Conservation (phyloP, 345 rosid species). For the Eucalyptus dawsonii region DNA sequence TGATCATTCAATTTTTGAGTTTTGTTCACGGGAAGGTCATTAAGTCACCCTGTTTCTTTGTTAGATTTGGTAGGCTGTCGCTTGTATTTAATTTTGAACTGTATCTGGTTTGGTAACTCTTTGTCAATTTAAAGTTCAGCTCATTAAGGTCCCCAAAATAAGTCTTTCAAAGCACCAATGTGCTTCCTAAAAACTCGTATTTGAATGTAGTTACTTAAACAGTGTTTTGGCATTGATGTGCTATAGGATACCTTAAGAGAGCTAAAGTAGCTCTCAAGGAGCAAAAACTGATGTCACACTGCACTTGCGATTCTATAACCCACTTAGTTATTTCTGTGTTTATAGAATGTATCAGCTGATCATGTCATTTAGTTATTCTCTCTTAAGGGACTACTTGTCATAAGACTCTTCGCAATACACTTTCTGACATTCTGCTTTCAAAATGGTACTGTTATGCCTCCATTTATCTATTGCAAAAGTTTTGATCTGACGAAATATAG, state of each 20-base stretch:
- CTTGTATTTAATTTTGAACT: not conserved
- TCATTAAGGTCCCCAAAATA: not conserved
- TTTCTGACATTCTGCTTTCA: not conserved
- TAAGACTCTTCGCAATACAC: not conserved
- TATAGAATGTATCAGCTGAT: not conserved
- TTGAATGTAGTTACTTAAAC: not conserved
- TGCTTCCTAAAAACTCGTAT: not conserved
- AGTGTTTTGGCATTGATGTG: not conserved
- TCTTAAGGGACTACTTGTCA: not conserved
- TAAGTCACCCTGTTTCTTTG: not conserved
- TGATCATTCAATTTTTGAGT: not conserved
- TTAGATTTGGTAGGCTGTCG: not conserved
- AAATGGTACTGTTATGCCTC: not conserved
- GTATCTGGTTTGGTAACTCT: not conserved
- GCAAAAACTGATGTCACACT: not conserved
- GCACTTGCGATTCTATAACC: not conserved
- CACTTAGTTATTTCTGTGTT: not conserved
- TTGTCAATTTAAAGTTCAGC: not conserved
- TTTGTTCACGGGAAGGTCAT: not conserved
- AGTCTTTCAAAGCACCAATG: not conserved
- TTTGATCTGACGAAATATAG: not conserved
- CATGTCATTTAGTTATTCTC: not conserved
- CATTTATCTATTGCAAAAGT: not conserved
- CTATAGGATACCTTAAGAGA: not conserved
- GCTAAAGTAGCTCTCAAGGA: not conserved